Base-by-base conservation (phyloP, 2,329 filamentous ascomycete genomes). In the Talaromyces albobiverticillius region DNA sequence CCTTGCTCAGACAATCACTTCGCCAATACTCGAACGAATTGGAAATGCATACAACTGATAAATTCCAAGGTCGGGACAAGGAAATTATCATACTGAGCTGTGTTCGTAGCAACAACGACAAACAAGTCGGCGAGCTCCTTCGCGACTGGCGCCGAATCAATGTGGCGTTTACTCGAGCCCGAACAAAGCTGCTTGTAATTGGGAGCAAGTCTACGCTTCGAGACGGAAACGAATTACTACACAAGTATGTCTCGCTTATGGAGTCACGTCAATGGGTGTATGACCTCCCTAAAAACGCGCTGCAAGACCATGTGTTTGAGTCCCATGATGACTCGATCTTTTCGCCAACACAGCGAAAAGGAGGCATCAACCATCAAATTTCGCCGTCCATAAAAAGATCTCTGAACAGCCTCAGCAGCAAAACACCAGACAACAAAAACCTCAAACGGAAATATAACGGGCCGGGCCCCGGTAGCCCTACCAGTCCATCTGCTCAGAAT, bases 1-100 rank as follows among this genome's bases (percentile, higher is more conserved):
- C 90, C 0, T 77, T 96, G 2, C 79, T 99, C 1, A 89, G 89
- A 60, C 84, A 92, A 57, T 80, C 79, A 10, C 82, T 96, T 31
- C 82, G 83, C 29, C 76, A 74, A 40, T 72, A 79, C 61, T 74
- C 78, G 0, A 73, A 78, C 0, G 82, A 82, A 2, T 85, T 99
- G 1, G 94, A 99, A 72, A 91, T 97, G 81, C 91, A 99, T 71
- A 97, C 94, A 0, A 92, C 94, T 3, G 94, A 99, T 72, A 90
- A 93, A 42, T 99, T 96, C 71, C 94, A 99, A 69, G 94, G 94
- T 6, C 84, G 94, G 9, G 94, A 99, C 73, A 99, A 99, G 68
- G 91, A 96, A 66, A 86, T 95, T 2, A 83, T 97, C 0, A 83
- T 99, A 13, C 81, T 99, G 8, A 90, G 85, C 53, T 86, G 95